Evolutionary conservation across 495 filamentous ascomycete species (phyloP), one percentile per base, ranked within the genome.

Genomic region (Xylaria grammica): DNA sequence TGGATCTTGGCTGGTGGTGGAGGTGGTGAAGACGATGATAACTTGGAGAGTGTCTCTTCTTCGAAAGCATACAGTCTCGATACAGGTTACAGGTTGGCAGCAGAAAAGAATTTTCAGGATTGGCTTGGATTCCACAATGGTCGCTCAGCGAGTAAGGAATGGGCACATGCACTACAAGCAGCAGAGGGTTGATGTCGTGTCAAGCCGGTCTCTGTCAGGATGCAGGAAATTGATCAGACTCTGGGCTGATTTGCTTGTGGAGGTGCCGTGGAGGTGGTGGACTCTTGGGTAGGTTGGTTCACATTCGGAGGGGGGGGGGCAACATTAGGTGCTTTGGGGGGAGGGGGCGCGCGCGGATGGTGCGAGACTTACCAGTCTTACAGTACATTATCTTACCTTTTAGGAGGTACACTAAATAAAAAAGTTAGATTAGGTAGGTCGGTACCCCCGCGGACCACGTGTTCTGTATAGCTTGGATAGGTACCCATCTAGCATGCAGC

Each of bases 121-220:
- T n/a, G n/a, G n/a, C n/a, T 44, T 57, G 13, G 62, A 55, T 56
- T 29, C 44, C 44, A 51, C 52, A 38, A 32, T 30, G 22, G 60
- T 26, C 60, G 62, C 52, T 51, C 62, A 64, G 62, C 62, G 62
- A 64, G 62, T 64, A 64, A 64, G 52, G 53, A 51, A 58, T 7
- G 20, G 62, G 61, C 61, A 63, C 61, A 63, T 63, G 61, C 61
- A 51, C 61, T 63, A 63, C 62, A 22, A 55, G 50, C 60, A 38
- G 60, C 50, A 58, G 52, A 44, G 62, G 49, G 62, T n/a, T 64
- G 52, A 64, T 64, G 62, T 57, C 62, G 53, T 57, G 62, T 58
- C 62, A 64, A 64, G 29, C 45, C 44, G 30, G 53, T 51, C 29
- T 36, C 32, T 50, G 44, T 19, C 22, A 22, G 48, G 29, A 40